Evolutionary conservation across 805 yeast species (phyloP).

Genomic region (Monosporozyma yasuniensis): DNA sequence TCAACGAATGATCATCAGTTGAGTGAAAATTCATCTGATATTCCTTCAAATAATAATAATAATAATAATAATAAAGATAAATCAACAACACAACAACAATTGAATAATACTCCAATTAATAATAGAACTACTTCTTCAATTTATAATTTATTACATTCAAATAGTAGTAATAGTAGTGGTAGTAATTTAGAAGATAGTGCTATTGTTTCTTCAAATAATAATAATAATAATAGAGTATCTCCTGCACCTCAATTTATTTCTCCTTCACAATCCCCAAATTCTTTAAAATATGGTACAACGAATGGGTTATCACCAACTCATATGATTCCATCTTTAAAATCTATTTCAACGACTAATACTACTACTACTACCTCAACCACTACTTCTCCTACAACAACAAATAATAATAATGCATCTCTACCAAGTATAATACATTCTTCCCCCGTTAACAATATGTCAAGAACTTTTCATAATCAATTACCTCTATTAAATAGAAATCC

Average conservation of each 20-base stretch:
- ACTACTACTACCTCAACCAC: too few species aligned
- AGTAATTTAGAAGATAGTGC: conserved; percentile 1
- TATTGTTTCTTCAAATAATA: conserved; percentile 1
- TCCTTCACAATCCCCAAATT: background rate
- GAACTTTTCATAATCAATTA: conserved; percentile 5
- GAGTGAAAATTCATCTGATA: background rate
- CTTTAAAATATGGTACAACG: background rate
- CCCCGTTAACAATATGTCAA: background rate
- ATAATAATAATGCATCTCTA: conserved; percentile 2
- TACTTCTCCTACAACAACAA: too few species aligned
- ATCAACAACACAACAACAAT: background rate
- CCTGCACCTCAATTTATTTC: background rate
- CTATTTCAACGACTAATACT: conserved; percentile 3
- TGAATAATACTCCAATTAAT: background rate
- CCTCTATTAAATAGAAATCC: conserved; percentile 5
- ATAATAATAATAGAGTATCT: background rate
- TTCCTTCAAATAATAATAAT: background rate
- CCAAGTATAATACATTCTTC: conserved; percentile 1
- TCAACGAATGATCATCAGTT: background rate
- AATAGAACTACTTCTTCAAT: conserved; percentile 12
- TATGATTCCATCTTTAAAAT: background rate
- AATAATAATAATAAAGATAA: background rate
- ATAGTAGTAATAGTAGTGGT: background rate
- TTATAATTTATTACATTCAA: conserved; percentile 10
- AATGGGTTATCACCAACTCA: background rate